Conservation (phyloP, 148 eudicot genomes). For the Diospyros kaki region DNA sequence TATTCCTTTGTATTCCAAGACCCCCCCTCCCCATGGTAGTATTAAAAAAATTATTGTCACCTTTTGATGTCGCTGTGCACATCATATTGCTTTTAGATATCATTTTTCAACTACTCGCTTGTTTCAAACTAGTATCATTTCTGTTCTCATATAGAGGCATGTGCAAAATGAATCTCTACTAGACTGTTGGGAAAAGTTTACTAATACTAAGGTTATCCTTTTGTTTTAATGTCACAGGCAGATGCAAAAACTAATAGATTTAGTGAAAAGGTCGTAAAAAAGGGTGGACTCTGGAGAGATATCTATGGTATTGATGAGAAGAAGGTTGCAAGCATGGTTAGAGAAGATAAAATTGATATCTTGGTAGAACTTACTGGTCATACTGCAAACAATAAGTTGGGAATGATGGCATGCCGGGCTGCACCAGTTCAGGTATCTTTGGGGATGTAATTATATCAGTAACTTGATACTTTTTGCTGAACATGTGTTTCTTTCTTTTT, state of each 20-base stretch:
- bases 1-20: conserved; percentile 16
- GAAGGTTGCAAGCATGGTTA: conserved; percentile 87
- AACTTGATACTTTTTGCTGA: no score
- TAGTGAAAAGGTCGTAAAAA: conserved; percentile 76
- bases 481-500: no score
- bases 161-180: not conserved
- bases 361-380: conserved; percentile 99
- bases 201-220: conserved; percentile 13
- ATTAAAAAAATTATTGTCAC: not conserved
- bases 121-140: not conserved
- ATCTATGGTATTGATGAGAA: conserved; percentile 96
- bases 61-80: not conserved
- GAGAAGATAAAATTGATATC: conserved; percentile 94
- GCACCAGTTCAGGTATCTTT: conserved; percentile 88
- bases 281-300: conserved; percentile 95
- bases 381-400: conserved; percentile 95
- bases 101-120: not conserved
- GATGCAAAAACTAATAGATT: conserved; percentile 96
- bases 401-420: conserved; percentile 98
- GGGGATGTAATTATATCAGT: not conserved
- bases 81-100: not conserved
- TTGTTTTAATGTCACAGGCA: conserved; percentile 52
- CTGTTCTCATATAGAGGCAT: not conserved
- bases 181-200: conserved; percentile 7
- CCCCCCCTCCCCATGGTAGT: no score